phyloP scores from a whole-genome alignment of 345 rosid genomes.

The Populus euphratica region DNA sequence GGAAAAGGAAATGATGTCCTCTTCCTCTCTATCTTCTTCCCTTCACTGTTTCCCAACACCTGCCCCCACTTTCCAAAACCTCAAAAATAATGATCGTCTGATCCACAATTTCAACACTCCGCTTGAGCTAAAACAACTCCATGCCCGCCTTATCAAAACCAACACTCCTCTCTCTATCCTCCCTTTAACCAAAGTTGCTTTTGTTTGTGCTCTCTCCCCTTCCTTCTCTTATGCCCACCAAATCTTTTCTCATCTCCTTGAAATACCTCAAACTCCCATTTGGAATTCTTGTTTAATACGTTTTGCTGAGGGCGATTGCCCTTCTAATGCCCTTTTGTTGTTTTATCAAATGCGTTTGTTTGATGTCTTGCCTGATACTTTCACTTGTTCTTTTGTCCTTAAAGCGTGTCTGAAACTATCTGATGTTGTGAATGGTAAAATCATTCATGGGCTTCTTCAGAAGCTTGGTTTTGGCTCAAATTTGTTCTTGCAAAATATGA shows the following conservation, averaged over 20 bases:
- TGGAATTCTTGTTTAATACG: conserved; percentile 45
- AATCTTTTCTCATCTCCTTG: conserved; percentile 7
- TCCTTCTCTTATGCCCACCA: conserved; percentile 26
- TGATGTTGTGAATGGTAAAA: conserved; percentile 18
- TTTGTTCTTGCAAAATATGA: conserved; percentile 32
- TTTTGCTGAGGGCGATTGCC: conserved; percentile 29
- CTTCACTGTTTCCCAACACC: background rate
- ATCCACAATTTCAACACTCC: conserved; percentile 39
- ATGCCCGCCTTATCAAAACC: conserved; percentile 34
- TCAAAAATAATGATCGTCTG: background rate
- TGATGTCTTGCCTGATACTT: conserved; percentile 28
- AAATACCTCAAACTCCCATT: conserved; percentile 9
- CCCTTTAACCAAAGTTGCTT: conserved; percentile 28
- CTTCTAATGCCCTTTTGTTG: conserved; percentile 24
- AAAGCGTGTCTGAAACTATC: conserved; percentile 24
- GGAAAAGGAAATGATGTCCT: background rate
- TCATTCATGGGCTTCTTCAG: conserved; percentile 32
- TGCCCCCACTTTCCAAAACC: background rate
- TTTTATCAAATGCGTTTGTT: conserved; percentile 22
- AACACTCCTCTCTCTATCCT: conserved; percentile 23
- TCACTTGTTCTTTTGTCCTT: conserved; percentile 37
- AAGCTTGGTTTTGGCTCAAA: conserved; percentile 36
- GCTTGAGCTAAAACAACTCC: conserved; percentile 39
- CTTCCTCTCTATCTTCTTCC: background rate
- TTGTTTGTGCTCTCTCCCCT: conserved; percentile 25